These are phyloP conservation scores for Trichoderma gracile DNA, from an alignment of 2,329 filamentous ascomycete species.

Conservation along the genomic window DNA sequence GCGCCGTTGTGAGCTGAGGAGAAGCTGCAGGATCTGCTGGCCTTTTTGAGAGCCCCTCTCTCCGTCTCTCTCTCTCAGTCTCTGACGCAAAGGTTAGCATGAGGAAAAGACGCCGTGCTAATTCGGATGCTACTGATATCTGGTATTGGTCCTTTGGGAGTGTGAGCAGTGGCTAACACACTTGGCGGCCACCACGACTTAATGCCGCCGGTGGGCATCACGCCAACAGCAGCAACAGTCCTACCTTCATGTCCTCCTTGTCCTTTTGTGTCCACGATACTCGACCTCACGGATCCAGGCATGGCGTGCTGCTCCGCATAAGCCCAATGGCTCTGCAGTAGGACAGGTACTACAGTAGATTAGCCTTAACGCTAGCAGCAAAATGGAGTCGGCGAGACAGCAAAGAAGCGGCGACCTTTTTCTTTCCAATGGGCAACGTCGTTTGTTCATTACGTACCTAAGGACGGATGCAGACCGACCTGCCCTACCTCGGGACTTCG, in stretches of 20 bases:
- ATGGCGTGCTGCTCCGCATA: slow-evolving; percentile 20
- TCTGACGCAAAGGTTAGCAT: not conserved
- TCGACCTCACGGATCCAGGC: not conserved
- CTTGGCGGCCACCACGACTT: not conserved
- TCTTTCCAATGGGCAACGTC: not conserved
- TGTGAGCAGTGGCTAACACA: not conserved
- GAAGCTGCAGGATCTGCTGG: slow-evolving; percentile 1
- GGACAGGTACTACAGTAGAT: not conserved
- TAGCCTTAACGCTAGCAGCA: slow-evolving; percentile 6
- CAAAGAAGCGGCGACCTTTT: not conserved
- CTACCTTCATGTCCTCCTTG: not conserved
- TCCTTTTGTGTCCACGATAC: not conserved
- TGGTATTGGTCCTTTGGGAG: not conserved
- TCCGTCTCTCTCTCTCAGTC: not conserved
- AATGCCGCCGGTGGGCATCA: not conserved
- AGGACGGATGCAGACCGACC: not conserved
- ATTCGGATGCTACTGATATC: not conserved
- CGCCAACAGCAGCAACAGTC: not conserved
- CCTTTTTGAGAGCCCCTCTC: not conserved
- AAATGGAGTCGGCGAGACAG: not conserved
- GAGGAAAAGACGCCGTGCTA: not conserved
- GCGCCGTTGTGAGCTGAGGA: not conserved
- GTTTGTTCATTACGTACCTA: slow-evolving; percentile 1
- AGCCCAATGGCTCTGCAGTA: not conserved
- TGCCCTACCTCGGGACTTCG: not conserved